These are phyloP conservation scores for Trametes punicea DNA, from an alignment of 768 basidiomycete genomes.

Conservation along the genomic window DNA sequence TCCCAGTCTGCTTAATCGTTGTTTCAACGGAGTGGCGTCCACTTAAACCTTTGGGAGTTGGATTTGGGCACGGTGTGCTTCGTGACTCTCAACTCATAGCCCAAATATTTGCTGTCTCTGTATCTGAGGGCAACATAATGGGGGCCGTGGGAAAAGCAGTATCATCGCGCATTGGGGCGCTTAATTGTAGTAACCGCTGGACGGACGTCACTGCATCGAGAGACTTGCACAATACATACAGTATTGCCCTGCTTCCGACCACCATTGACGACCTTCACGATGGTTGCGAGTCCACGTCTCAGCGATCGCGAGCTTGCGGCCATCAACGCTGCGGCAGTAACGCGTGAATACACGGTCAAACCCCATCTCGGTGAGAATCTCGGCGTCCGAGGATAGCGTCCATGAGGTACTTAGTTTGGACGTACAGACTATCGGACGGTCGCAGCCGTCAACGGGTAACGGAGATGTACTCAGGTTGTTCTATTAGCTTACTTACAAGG, in stretches of 20 bases:
- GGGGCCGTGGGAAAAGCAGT: slow-evolving; percentile 19
- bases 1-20: not conserved
- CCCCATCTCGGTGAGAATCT: slow-evolving; percentile 74
- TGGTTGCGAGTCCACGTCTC: slow-evolving; percentile 53
- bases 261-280: slow-evolving; percentile 25
- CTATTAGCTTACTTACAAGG: slow-evolving; percentile 5
- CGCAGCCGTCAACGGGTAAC: slow-evolving; percentile 93
- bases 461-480: not conserved
- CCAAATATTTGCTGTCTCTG: slow-evolving; percentile 10
- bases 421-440: slow-evolving; percentile 92
- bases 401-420: not conserved
- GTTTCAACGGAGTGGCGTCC: too few species aligned
- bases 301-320: slow-evolving; percentile 71
- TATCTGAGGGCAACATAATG: not conserved
- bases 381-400: not conserved
- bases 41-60: too few species aligned
- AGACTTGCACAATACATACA: not conserved
- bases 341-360: slow-evolving; percentile 82
- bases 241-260: slow-evolving; percentile 3
- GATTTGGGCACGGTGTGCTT: too few species aligned
- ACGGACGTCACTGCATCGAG: slow-evolving; percentile 16
- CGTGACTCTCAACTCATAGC: too few species aligned
- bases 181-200: slow-evolving; percentile 10
- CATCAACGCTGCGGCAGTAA: slow-evolving; percentile 87
- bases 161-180: slow-evolving; percentile 8